Percentiles rank a stretch among this genome's conserved stretches.
Evolutionary conservation across 192 early-diverging fungal genomes (phyloP).

Genomic region (Chytriomyces hyalinus): DNA sequence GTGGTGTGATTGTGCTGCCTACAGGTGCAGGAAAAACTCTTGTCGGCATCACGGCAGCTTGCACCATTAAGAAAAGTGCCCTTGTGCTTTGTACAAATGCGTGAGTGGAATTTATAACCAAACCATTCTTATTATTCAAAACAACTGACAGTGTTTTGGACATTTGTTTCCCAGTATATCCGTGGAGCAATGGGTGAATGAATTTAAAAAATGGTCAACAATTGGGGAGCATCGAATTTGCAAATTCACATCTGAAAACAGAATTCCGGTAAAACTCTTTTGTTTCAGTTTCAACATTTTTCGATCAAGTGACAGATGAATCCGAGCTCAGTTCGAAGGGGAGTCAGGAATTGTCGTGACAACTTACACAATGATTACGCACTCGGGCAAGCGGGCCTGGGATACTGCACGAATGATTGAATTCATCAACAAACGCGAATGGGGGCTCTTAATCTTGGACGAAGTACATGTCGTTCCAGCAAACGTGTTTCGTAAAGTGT

Average conservation of each 20-base stretch:
- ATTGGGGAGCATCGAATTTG: constrained; percentile 93
- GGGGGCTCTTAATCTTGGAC: constrained; percentile 94
- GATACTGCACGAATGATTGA: constrained; percentile 94
- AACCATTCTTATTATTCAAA: neutral
- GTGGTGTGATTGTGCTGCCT: constrained; percentile 96
- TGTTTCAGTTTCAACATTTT: neutral
- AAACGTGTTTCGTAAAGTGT: constrained; percentile 92
- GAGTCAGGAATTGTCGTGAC: constrained; percentile 96
- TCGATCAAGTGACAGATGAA: neutral
- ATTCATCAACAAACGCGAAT: constrained; percentile 85
- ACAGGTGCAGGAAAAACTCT: constrained; percentile 99
- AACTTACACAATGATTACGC: constrained; percentile 98
- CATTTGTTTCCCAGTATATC: constrained; percentile 68
- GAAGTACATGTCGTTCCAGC: constrained; percentile 99
- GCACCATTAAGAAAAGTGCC: constrained; percentile 96
- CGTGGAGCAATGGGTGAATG: constrained; percentile 98
- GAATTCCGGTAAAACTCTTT: constrained; percentile 21
- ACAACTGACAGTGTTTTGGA: neutral
- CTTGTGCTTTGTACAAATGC: constrained; percentile 91
- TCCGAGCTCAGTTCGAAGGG: constrained; percentile 69
- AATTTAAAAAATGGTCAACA: constrained; percentile 96
- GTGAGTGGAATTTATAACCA: neutral
- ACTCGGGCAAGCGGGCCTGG: constrained; percentile 87
- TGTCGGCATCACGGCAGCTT: constrained; percentile 98
- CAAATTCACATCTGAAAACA: constrained; percentile 92